Evolutionary conservation across 257 asterid genomes (phyloP).

Genomic region (Capsicum pubescens): DNA sequence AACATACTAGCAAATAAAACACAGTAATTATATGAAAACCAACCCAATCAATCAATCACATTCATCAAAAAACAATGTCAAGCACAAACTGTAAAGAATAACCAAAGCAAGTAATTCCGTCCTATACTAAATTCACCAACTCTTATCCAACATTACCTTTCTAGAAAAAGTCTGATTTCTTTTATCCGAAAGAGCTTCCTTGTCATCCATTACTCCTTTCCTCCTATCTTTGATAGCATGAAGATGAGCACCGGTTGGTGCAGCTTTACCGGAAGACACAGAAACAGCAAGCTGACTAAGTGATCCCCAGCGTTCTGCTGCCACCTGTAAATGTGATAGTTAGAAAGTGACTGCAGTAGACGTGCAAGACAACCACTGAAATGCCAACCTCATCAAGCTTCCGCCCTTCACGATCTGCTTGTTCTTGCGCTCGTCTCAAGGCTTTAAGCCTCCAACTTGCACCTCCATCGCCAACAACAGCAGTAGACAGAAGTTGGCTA

Average conservation of each 20-base stretch:
- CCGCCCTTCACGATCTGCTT: constrained; percentile 94
- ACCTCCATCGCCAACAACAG: constrained; percentile 96
- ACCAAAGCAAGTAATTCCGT: neutral
- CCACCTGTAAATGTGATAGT: constrained; percentile 56
- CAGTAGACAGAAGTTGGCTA: constrained; percentile 53
- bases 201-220: constrained; percentile 57
- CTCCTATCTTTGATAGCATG: constrained; percentile 76
- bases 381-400: constrained; percentile 67
- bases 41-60: no score
- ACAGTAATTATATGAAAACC: neutral
- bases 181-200: constrained; percentile 41
- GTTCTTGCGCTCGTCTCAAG: constrained; percentile 89
- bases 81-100: neutral
- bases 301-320: constrained; percentile 96
- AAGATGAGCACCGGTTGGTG: constrained; percentile 87
- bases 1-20: neutral
- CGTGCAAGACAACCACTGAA: constrained; percentile 11
- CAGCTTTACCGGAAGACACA: constrained; percentile 75
- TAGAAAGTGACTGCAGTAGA: constrained; percentile 21
- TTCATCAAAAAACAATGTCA: neutral
- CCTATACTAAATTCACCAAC: neutral
- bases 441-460: constrained; percentile 99
- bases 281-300: constrained; percentile 88
- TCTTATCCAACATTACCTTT: constrained; percentile 49
- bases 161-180: constrained; percentile 40